Evolutionary conservation across 345 rosid species (phyloP), one percentile per base, ranked within the genome.

Genomic region (Bruguiera sexangula): DNA sequence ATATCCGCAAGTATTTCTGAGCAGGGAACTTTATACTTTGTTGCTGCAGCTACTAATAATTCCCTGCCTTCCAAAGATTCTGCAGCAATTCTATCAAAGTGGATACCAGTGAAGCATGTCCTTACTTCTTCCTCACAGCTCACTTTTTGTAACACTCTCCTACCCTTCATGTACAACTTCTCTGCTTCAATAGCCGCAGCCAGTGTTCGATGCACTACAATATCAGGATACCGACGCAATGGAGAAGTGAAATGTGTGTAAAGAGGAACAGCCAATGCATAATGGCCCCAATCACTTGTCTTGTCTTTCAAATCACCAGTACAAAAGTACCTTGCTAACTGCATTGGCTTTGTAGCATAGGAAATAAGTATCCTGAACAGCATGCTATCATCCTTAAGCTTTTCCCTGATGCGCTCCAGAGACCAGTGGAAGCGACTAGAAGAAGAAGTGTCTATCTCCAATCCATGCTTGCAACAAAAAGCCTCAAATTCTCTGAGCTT

Each of bases 211-310:
- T 94, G 98, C 43, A 94, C 98, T 21, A 94, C 76, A 63, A 94
- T 81, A 78, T 94, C 98, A 5, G 96, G 87, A 81, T 94, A 91
- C 29, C 97, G 85, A 60, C 98, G 87, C 64, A 94, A 71, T 15
- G 98, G 98, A 54, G 98, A 85, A 71, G 98, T 91, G 73, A 91
- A 94, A 83, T 94, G 98, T 20, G 98, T 94, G 72, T 89, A 91
- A 30, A 88, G 72, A 76, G 96, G 96, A 75, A 84, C 83, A 71
- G 95, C 93, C 52, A 91, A 75, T 15, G 87, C 96, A 78, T 94
- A 94, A 80, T 94, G 97, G 69, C 87, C 84, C 95, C 98, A 87
- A 43, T 87, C 88, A 65, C 74, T 76, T 43, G 69, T 76, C 60
- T 76, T 67, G 57, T 82, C 86, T 76, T 84, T 83, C 75, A 86